These are phyloP conservation scores for Asparagopsis taxiformis DNA, from an alignment of 31 red algal genomes.

Conservation along the genomic window DNA sequence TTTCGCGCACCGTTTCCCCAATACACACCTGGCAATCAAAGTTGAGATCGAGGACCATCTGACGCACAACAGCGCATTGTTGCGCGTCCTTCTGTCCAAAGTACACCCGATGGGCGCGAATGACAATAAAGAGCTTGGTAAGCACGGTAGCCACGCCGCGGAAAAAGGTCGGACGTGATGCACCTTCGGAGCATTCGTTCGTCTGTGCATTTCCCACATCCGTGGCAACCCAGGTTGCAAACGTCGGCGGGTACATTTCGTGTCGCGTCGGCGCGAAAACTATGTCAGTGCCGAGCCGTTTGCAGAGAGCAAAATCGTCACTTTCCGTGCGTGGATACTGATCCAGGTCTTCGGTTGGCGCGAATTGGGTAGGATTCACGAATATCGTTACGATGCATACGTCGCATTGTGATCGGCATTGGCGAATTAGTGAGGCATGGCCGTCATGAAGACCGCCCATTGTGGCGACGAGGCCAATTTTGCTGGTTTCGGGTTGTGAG, in stretches of 20 bases:
- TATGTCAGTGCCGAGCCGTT: slow-evolving; percentile 26
- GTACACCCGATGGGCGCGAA: slow-evolving; percentile 61
- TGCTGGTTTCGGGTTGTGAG: no score
- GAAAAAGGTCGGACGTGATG: slow-evolving; percentile 78
- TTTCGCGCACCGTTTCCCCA: slow-evolving; percentile 57
- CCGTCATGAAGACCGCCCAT: slow-evolving; percentile 97
- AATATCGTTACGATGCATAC: slow-evolving; percentile 75
- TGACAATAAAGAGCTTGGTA: slow-evolving; percentile 56
- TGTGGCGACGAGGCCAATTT: slow-evolving; percentile 86
- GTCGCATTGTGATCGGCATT: slow-evolving; percentile 26
- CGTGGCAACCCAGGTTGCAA: slow-evolving; percentile 54
- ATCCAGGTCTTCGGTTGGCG: slow-evolving; percentile 49
- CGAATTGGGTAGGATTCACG: slow-evolving; percentile 90
- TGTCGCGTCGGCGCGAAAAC: slow-evolving; percentile 66
- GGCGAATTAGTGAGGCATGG: slow-evolving; percentile 64
- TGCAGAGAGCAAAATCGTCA: slow-evolving; percentile 35
- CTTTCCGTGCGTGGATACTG: slow-evolving; percentile 70
- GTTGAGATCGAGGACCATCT: slow-evolving; percentile 67
- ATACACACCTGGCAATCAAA: slow-evolving; percentile 27
- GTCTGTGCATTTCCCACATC: slow-evolving; percentile 27
- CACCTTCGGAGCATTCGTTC: slow-evolving; percentile 59
- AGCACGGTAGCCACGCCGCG: slow-evolving; percentile 84
- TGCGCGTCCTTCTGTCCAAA: slow-evolving; percentile 96
- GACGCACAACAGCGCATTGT: slow-evolving; percentile 74
- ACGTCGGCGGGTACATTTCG: slow-evolving; percentile 51